Evolutionary conservation across 2,329 filamentous ascomycete species (phyloP).

Genomic region (Hyphodiscus sp.): DNA sequence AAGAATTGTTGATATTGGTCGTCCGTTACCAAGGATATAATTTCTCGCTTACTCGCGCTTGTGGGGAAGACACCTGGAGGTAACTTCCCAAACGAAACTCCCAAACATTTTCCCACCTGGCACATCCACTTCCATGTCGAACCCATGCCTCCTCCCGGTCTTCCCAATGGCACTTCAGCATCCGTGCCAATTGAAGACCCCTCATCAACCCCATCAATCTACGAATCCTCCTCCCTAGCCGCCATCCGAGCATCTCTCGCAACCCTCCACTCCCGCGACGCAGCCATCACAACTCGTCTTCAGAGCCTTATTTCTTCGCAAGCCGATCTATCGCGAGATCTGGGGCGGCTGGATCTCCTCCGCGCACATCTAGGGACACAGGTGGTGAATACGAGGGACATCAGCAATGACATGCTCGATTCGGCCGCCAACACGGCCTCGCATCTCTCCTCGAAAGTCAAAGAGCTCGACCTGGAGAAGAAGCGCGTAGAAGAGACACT

Average conservation of each 20-base stretch:
- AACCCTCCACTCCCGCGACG: slow-evolving; percentile 69
- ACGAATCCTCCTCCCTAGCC: slow-evolving; percentile 65
- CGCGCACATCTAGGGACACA: slow-evolving; percentile 85
- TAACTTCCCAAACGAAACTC: neutral
- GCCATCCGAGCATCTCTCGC: slow-evolving; percentile 75
- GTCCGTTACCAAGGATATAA: slow-evolving; percentile 2
- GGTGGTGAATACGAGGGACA: slow-evolving; percentile 71
- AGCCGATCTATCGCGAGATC: slow-evolving; percentile 77
- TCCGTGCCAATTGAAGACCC: slow-evolving; percentile 11
- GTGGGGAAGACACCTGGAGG: slow-evolving; percentile 10
- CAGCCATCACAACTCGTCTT: slow-evolving; percentile 65
- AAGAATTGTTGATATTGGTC: no score
- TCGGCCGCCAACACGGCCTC: slow-evolving; percentile 79
- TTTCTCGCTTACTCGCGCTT: slow-evolving; percentile 19
- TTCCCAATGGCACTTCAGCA: slow-evolving; percentile 27
- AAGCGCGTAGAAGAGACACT: slow-evolving; percentile 84
- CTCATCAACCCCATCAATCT: slow-evolving; percentile 37
- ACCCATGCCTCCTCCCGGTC: slow-evolving; percentile 31
- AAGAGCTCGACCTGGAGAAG: slow-evolving; percentile 84
- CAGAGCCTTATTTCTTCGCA: slow-evolving; percentile 75
- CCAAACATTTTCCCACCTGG: no score
- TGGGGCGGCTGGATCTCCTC: slow-evolving; percentile 80
- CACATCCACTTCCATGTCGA: neutral
- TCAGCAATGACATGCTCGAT: slow-evolving; percentile 88
- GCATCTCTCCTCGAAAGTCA: slow-evolving; percentile 80